Evolutionary conservation across 768 basidiomycete species (phyloP), one percentile per base, ranked within the genome.

Genomic region (Termitomyces sp.): DNA sequence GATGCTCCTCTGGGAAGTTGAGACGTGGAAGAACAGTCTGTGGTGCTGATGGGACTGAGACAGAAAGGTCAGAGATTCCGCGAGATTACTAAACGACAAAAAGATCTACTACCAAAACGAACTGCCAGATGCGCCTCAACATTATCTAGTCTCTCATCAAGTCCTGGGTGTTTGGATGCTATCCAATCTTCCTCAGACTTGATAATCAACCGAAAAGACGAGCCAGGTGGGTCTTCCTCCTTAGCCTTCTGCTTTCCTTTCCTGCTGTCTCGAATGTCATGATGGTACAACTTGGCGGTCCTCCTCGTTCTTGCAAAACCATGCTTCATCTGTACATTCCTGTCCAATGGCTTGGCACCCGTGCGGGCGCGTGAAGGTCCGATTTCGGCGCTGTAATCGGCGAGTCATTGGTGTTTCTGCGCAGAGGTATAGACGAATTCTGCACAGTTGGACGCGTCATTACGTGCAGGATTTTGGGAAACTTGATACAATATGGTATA

Each of bases 261-360:
- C 40, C 19, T 60, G 26, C 51, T 64, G 53, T 49, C 60, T 53
- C 49, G 55, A 17, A 35, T 21, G n/a, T 32, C 53, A 26, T 9
- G 61, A 83, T 62, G 0, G 84, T 90, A 61, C 82, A 76, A 32
- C 80, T 76, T 42, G 92, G 71, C 1, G 89, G 88, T 0, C 90
- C 37, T 88, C 87, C 52, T 83, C 85, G 58, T 92, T 90, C 69
- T 89, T n/a, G 85, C 86, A 58, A 93, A 87, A 65, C 92, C 90
- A 59, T 91, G 91, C 66, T 88, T 88, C 77, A 92, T 90, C 63
- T 92, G 90, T 1, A 81, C 71, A 54, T 90, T 87, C 38, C 90
- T 74, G 66, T 92, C 81, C 32, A 89, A 69, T 0, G 77, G 71
- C 64, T 83, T 88, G 37, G 88, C 85, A 56, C 90, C 87, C 3